Evolutionary conservation across 2,329 filamentous ascomycete genomes (phyloP).

Genomic region (Penicillium sp.): DNA sequence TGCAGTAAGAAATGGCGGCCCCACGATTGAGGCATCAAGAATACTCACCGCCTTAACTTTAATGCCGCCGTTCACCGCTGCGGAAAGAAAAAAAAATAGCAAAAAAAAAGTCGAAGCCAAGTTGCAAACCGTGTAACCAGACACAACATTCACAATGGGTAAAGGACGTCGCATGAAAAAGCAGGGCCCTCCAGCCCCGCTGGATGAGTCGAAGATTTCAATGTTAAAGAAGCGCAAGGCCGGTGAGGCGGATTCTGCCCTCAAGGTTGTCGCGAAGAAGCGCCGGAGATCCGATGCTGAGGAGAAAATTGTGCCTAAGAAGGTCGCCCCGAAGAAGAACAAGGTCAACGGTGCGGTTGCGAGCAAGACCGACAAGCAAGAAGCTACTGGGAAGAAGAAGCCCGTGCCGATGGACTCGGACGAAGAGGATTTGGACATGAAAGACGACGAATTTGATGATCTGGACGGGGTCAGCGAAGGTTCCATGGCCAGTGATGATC

Average conservation of each 20-base stretch:
- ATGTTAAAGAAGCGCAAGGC: slow-evolving; percentile 75
- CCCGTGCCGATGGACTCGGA: slow-evolving; percentile 27
- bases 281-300: slow-evolving; percentile 51
- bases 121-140: slow-evolving; percentile 15
- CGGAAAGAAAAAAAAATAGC: slow-evolving; percentile 27
- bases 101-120: slow-evolving; percentile 25
- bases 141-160: slow-evolving; percentile 62
- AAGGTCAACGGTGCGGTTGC: slow-evolving; percentile 32
- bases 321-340: slow-evolving; percentile 37
- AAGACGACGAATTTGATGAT: slow-evolving; percentile 47
- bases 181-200: slow-evolving; percentile 77
- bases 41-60: slow-evolving; percentile 22
- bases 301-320: slow-evolving; percentile 41
- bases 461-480: slow-evolving; percentile 40
- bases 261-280: slow-evolving; percentile 58
- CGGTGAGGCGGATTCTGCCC: slow-evolving; percentile 55
- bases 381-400: slow-evolving; percentile 16
- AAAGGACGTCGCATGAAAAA: slow-evolving; percentile 90
- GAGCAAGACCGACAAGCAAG: slow-evolving; percentile 32
- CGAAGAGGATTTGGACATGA: slow-evolving; percentile 37
- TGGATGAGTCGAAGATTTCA: slow-evolving; percentile 66
- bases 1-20: slow-evolving; percentile 3
- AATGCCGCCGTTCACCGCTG: slow-evolving; percentile 29
- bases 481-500: slow-evolving; percentile 49
- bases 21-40: slow-evolving; percentile 10